Conservation (phyloP, 2,329 filamentous ascomycete genomes). For the Paraphaeosphaeria sporulosa region DNA sequence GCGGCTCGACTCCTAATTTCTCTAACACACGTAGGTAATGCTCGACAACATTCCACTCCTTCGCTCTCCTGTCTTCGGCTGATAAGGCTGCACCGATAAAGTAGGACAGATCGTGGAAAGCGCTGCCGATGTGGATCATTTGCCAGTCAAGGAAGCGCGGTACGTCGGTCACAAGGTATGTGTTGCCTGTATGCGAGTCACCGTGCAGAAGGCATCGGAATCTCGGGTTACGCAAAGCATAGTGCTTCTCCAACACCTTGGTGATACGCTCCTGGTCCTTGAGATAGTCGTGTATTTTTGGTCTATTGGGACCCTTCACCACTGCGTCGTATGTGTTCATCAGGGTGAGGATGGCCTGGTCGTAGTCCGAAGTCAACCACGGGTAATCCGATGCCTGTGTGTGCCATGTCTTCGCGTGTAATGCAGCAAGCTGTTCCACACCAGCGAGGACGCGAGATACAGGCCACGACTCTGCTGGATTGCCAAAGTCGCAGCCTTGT, state of each 20-base stretch:
- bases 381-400: constrained; percentile 34
- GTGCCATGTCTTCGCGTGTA: constrained; percentile 54
- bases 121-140: constrained; percentile 52
- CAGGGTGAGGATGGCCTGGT: constrained; percentile 36
- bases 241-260: constrained; percentile 49
- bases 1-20: constrained; percentile 17
- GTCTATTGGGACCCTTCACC: constrained; percentile 17
- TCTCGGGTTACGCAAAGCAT: constrained; percentile 46
- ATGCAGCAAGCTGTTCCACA: constrained; percentile 51
- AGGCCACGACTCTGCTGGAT: constrained; percentile 18
- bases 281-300: constrained; percentile 48
- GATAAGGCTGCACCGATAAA: constrained; percentile 50
- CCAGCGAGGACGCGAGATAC: constrained; percentile 16
- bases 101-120: constrained; percentile 56
- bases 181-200: constrained; percentile 55
- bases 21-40: constrained; percentile 37
- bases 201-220: constrained; percentile 55
- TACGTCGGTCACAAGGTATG: constrained; percentile 49
- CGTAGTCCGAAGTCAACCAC: constrained; percentile 42
- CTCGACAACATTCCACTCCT: constrained; percentile 50
- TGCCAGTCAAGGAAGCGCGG: constrained; percentile 55
- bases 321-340: constrained; percentile 16
- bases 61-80: constrained; percentile 51
- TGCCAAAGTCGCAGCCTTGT: constrained; percentile 17
- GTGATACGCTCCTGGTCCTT: constrained; percentile 48